Percentiles rank a stretch among this genome's conserved stretches.
Evolutionary conservation across 176 grass and related monocot genomes (phyloP).

Genomic region (Avena eriantha): DNA sequence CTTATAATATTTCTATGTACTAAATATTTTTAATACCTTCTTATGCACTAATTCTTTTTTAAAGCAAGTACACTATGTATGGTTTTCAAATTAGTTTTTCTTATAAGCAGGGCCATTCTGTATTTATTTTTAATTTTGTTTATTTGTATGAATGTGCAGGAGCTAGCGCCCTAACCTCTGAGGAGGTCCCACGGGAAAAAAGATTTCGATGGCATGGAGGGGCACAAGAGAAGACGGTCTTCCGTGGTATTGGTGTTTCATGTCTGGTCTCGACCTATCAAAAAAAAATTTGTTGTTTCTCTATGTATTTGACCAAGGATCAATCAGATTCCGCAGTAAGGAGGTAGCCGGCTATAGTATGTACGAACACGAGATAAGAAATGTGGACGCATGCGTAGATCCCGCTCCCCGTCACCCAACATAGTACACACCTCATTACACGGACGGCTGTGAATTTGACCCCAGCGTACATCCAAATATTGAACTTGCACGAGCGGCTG

Average conservation of each 20-base stretch:
- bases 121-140: no score
- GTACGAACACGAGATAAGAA: background rate
- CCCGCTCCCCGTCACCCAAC: background rate
- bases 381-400: background rate
- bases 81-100: no score
- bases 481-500: slow-evolving; percentile 1
- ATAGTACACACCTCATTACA: background rate
- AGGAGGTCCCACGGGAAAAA: no score
- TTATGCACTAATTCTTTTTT: no score
- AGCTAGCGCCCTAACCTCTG: no score
- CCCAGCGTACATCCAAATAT: background rate
- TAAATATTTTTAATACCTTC: no score
- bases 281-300: background rate
- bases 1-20: no score
- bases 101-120: no score
- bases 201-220: no score
- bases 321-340: background rate
- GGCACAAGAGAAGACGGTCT: background rate
- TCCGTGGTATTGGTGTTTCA: background rate
- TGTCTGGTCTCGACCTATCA: background rate
- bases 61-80: no score
- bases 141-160: no score
- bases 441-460: background rate
- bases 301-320: background rate
- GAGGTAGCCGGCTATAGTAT: background rate